Percentiles rank a stretch among this genome's conserved stretches.
These are phyloP conservation scores for Elymus sibiricus DNA, from an alignment of 176 grass and related monocot genomes.

Conservation along the genomic window DNA sequence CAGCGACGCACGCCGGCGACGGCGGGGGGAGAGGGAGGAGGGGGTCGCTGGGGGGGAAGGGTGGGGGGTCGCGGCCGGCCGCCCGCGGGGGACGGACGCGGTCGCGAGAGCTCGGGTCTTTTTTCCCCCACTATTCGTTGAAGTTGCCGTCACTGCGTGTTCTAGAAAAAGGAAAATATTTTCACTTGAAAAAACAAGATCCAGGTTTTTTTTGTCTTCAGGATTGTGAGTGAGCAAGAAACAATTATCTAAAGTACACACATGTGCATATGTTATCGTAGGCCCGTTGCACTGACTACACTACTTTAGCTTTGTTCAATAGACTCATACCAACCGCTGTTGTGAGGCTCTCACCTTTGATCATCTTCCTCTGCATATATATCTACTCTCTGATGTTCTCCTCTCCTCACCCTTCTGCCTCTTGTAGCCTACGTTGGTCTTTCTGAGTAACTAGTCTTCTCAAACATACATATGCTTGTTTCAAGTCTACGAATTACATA, in stretches of 20 bases:
- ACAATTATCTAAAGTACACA: background rate
- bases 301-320: background rate
- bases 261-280: background rate
- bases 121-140: too few relatives aligned
- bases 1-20: too few relatives aligned
- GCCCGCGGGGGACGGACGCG: too few relatives aligned
- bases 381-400: background rate
- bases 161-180: background rate
- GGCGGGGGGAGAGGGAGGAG: too few relatives aligned
- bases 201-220: background rate
- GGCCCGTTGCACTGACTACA: background rate
- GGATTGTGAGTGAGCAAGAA: background rate
- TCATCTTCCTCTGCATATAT: background rate
- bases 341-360: too few relatives aligned
- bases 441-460: background rate
- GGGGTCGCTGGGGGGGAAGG: too few relatives aligned
- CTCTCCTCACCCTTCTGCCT: background rate
- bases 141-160: background rate
- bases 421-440: background rate
- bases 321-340: background rate
- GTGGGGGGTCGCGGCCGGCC: too few relatives aligned
- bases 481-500: background rate
- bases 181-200: background rate
- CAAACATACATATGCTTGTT: background rate
- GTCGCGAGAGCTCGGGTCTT: too few relatives aligned